Evolutionary conservation across 208 protist species (phyloP).

Genomic region (Strigomonas culicis): DNA sequence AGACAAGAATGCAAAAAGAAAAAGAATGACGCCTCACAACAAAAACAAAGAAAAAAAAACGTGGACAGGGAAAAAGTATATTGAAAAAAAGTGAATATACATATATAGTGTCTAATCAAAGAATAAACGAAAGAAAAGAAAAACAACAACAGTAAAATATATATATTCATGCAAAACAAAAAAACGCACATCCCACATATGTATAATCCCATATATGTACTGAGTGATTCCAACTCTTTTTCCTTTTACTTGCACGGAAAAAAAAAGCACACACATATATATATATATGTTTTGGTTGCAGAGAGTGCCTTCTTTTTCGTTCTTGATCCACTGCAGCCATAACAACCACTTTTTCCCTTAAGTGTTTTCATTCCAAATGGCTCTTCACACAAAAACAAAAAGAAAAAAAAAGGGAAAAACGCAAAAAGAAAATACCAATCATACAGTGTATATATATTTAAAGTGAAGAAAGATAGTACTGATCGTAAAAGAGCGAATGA

Average conservation of each 20-base stretch:
- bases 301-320: too few species aligned
- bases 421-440: conserved; percentile 1
- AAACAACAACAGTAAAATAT: too few species aligned
- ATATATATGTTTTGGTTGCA: background rate
- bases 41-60: conserved; percentile 9
- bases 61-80: conserved; percentile 3
- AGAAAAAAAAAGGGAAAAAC: background rate
- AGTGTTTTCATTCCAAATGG: too few species aligned
- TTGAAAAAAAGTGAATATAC: background rate
- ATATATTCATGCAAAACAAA: too few species aligned
- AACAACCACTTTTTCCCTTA: too few species aligned
- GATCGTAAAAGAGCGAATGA: background rate
- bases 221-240: background rate
- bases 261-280: background rate
- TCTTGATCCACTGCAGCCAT: too few species aligned
- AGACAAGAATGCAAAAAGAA: background rate
- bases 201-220: background rate
- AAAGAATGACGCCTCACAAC: conserved; percentile 1
- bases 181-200: background rate
- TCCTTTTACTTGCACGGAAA: background rate
- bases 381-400: conserved; percentile 1
- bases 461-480: background rate
- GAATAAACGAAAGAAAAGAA: conserved; percentile 9
- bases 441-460: background rate
- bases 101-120: conserved; percentile 3